Base-by-base conservation (phyloP, 805 yeast species). In the Pichia insulana region DNA sequence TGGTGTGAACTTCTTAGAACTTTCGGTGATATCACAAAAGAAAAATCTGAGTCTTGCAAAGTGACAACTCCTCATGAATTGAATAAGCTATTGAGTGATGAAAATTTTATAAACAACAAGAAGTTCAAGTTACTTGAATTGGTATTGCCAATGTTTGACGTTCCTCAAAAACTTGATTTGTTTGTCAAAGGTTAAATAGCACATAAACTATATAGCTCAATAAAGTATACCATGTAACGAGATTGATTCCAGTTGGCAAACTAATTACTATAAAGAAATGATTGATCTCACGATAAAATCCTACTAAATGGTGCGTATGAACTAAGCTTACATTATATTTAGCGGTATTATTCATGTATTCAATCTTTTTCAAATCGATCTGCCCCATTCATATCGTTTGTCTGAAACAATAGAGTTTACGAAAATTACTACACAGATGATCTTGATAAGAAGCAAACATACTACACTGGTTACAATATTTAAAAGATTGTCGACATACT, bases 1-100 rank as follows among this genome's bases (percentile, higher is more conserved):
- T 88, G 95, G 95, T 70, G 80, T 8, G 65, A 76, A 44, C 63
- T 85, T 40, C 68, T 84, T 49, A 67, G 70, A 47, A 71, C 76
- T 17, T 83, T 89, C 54, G 89, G 88, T n/a, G 87, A 71, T 49
- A 53, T 59, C 13, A 34, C 41, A 2, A 59, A 63, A 9, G 56
- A 61, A 44, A 55, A 54, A 40, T 47, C 65, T 36, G 56, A 53
- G 34, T 61, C 65, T 26, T 50, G 51, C 20, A 54, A 50, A 25
- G 63, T 79, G 22, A 45, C 57, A 13, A 66, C 65, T 7, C 58
- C 62, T 25, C 55, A 64, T 50, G 65, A 67, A 43, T 50, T 76
- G 44, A 48, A 52, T 22, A 50, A 50, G 1, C 54, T 69, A 26
- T 51, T 73, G 30, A 42, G 54, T 7, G 57, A 64, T 37, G 51